Percentiles rank a stretch among this genome's conserved stretches.
phyloP scores from a whole-genome alignment of 1,284 basidiomycete genomes.

The Trametes hirsuta region DNA sequence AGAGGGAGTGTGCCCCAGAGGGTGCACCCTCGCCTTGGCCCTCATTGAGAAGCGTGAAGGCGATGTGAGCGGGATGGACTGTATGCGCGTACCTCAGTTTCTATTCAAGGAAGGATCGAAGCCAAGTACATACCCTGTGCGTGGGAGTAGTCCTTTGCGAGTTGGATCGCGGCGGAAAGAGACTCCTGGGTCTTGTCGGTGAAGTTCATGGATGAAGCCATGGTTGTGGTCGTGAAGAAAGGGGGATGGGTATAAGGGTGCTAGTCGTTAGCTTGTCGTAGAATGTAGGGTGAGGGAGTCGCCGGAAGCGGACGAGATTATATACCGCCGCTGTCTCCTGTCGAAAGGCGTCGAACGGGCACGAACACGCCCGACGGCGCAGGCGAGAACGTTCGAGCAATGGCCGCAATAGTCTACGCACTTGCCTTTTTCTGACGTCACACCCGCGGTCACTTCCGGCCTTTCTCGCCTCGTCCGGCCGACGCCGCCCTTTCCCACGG shows the following conservation, averaged over 20 bases:
- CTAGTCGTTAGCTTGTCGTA: slow-evolving; percentile 1
- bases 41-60: slow-evolving; percentile 75
- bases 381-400: slow-evolving; percentile 23
- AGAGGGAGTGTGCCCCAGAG: slow-evolving; percentile 51
- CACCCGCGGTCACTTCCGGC: not conserved
- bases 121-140: slow-evolving; percentile 60
- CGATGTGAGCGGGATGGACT: slow-evolving; percentile 81
- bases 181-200: slow-evolving; percentile 80
- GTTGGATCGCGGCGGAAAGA: slow-evolving; percentile 70
- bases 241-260: slow-evolving; percentile 25
- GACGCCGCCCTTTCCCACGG: slow-evolving; percentile 30
- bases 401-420: slow-evolving; percentile 10
- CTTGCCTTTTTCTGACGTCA: slow-evolving; percentile 23
- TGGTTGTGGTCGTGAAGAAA: slow-evolving; percentile 33
- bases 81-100: slow-evolving; percentile 10
- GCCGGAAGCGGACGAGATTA: slow-evolving; percentile 28
- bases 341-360: slow-evolving; percentile 23
- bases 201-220: slow-evolving; percentile 71
- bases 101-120: not conserved
- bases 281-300: slow-evolving; percentile 25
- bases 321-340: slow-evolving; percentile 10
- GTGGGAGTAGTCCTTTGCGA: slow-evolving; percentile 83
- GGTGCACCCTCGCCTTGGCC: slow-evolving; percentile 39
- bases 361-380: slow-evolving; percentile 18
- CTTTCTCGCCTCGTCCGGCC: not conserved